Conservation (phyloP, 2,329 filamentous ascomycete species). For the Teratosphaeria zuluensis region DNA sequence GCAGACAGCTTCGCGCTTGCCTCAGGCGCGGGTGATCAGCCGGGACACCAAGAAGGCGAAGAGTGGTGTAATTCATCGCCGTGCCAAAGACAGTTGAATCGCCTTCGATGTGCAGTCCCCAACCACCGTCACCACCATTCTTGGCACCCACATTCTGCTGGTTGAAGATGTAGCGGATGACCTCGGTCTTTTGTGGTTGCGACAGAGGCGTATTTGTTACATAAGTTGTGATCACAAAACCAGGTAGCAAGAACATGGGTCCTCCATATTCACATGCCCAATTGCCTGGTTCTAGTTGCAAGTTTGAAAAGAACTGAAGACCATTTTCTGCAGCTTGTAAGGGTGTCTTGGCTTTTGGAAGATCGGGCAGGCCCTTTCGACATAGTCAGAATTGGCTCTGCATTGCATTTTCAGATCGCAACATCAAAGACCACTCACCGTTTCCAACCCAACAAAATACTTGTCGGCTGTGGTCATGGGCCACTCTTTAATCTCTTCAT, state of each 20-base stretch:
- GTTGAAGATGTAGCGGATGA: slow-evolving; percentile 84
- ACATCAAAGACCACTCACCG: slow-evolving; percentile 45
- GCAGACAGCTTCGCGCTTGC: slow-evolving; percentile 71
- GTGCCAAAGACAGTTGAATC: slow-evolving; percentile 90
- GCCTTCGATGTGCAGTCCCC: slow-evolving; percentile 92
- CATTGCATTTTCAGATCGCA: neutral
- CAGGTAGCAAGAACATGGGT: slow-evolving; percentile 88
- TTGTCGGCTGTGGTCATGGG: slow-evolving; percentile 85
- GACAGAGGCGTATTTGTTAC: slow-evolving; percentile 81
- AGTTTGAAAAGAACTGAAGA: slow-evolving; percentile 75
- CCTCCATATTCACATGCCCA: slow-evolving; percentile 98
- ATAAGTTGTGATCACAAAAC: slow-evolving; percentile 77
- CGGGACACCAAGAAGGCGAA: slow-evolving; percentile 73
- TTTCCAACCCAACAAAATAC: slow-evolving; percentile 70
- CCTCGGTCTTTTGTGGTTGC: slow-evolving; percentile 69
- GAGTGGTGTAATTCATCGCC: slow-evolving; percentile 70
- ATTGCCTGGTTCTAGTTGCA: slow-evolving; percentile 81
- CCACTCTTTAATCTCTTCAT: slow-evolving; percentile 65
- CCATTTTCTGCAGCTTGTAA: slow-evolving; percentile 74
- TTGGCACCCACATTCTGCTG: slow-evolving; percentile 51
- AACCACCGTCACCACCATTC: slow-evolving; percentile 75
- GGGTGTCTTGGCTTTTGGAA: slow-evolving; percentile 61
- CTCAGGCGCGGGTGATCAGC: slow-evolving; percentile 77
- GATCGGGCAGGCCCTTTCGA: slow-evolving; percentile 54
- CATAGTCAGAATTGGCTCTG: slow-evolving; percentile 1